Evolutionary conservation across 1,284 basidiomycete species (phyloP).

Genomic region (Trichosporon inkin): DNA sequence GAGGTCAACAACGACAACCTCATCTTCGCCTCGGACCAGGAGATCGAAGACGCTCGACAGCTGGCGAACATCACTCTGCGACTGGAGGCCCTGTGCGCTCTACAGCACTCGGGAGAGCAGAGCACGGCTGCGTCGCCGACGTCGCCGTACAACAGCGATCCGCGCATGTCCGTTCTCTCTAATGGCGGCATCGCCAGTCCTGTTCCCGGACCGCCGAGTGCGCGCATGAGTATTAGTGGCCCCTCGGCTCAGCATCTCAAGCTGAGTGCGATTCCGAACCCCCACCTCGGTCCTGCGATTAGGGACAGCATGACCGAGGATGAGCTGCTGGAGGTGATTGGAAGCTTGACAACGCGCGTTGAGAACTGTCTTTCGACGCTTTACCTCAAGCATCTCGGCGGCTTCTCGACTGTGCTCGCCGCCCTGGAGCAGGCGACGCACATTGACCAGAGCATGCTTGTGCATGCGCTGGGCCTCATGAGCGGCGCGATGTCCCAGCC

Average conservation of each 20-base stretch:
- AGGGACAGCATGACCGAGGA: slow-evolving; percentile 68
- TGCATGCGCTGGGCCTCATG: slow-evolving; percentile 43
- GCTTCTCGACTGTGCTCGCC: slow-evolving; percentile 45
- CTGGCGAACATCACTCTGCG: slow-evolving; percentile 73
- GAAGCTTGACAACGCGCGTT: slow-evolving; percentile 69
- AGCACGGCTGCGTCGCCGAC: neutral
- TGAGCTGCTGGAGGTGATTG: slow-evolving; percentile 69
- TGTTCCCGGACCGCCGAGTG: neutral
- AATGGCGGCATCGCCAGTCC: neutral
- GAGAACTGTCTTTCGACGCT: slow-evolving; percentile 73
- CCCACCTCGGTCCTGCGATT: slow-evolving; percentile 63
- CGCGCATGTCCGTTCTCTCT: neutral
- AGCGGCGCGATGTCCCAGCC: slow-evolving; percentile 25
- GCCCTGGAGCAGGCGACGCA: slow-evolving; percentile 47
- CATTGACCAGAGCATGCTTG: slow-evolving; percentile 36
- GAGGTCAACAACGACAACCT: slow-evolving; percentile 52
- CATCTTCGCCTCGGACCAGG: slow-evolving; percentile 59
- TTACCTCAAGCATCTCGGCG: slow-evolving; percentile 50
- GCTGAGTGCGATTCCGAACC: slow-evolving; percentile 15
- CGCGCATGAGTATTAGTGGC: slow-evolving; percentile 10
- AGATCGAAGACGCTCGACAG: slow-evolving; percentile 72
- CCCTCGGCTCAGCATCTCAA: neutral
- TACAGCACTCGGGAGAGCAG: slow-evolving; percentile 40
- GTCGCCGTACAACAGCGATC: neutral
- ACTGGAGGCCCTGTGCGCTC: slow-evolving; percentile 72